Conservation (phyloP, 805 yeast genomes). For the Saccharomycopsis vini region DNA sequence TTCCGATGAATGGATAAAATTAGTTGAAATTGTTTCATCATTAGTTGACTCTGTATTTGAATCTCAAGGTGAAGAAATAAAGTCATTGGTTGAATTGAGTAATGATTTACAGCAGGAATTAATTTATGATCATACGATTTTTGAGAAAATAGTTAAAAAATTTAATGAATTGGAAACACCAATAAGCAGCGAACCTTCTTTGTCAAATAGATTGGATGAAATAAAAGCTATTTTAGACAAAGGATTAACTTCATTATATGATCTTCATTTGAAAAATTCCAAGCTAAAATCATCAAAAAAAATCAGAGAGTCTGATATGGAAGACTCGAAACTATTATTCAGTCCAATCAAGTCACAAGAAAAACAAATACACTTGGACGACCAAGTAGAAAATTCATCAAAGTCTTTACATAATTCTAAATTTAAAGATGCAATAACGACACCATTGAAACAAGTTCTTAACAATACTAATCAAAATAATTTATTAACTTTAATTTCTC, state of each 20-base stretch:
- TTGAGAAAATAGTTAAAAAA: neutral
- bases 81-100: neutral
- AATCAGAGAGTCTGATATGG: no score
- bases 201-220: neutral
- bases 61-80: conserved; percentile 1
- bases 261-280: no score
- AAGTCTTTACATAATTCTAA: no score
- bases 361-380: no score
- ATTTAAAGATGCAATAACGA: neutral
- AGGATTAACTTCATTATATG: neutral
- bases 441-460: neutral
- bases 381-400: no score
- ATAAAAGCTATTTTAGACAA: no score
- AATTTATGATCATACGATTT: neutral
- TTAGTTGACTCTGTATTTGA: neutral
- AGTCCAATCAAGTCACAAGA: no score
- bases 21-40: conserved; percentile 8
- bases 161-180: neutral
- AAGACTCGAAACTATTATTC: no score
- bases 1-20: conserved; percentile 8
- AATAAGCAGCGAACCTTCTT: no score
- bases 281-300: no score
- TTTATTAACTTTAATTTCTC: neutral
- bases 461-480: neutral
- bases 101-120: conserved; percentile 1